Evolutionary conservation across 2,329 filamentous ascomycete genomes (phyloP).

Genomic region (Talaromyces sp.): DNA sequence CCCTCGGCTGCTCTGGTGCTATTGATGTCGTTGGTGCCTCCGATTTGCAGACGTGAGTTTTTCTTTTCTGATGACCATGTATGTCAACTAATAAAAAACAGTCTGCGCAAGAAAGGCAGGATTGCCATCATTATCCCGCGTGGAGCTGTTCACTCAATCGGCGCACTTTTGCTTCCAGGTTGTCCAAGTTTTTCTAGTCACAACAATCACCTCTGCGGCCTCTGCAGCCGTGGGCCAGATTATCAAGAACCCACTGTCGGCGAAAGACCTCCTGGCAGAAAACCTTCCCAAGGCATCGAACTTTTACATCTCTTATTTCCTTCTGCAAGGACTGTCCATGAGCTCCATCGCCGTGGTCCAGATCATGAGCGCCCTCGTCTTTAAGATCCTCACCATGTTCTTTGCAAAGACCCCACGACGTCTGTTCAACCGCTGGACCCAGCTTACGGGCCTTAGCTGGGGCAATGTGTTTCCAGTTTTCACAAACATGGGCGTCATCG

Average conservation of each 20-base stretch:
- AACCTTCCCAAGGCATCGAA: conserved; percentile 84
- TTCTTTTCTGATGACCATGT: conserved; percentile 7
- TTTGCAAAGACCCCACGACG: conserved; percentile 67
- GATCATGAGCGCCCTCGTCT: conserved; percentile 64
- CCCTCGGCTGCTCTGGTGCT: conserved; percentile 74
- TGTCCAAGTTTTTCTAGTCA: conserved; percentile 84
- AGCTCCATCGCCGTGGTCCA: conserved; percentile 71
- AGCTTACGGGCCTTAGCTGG: conserved; percentile 72
- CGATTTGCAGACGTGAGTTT: conserved; percentile 67
- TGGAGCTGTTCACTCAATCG: conserved; percentile 86
- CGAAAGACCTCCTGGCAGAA: conserved; percentile 62
- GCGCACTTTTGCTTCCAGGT: conserved; percentile 72
- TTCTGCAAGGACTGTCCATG: conserved; percentile 79
- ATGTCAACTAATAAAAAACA: conserved; percentile 23
- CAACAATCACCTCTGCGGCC: conserved; percentile 76
- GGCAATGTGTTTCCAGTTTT: conserved; percentile 72
- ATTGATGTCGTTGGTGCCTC: conserved; percentile 80
- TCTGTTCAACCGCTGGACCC: conserved; percentile 70
- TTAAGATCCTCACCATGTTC: conserved; percentile 66
- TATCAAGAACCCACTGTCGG: conserved; percentile 57
- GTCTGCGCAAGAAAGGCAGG: conserved; percentile 74
- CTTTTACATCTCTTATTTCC: conserved; percentile 92
- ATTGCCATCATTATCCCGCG: conserved; percentile 69
- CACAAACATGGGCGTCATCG: conserved; percentile 80
- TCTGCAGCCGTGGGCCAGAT: conserved; percentile 65